Conservation (phyloP, 2,329 filamentous ascomycete genomes). For the Septoria petroselini region DNA sequence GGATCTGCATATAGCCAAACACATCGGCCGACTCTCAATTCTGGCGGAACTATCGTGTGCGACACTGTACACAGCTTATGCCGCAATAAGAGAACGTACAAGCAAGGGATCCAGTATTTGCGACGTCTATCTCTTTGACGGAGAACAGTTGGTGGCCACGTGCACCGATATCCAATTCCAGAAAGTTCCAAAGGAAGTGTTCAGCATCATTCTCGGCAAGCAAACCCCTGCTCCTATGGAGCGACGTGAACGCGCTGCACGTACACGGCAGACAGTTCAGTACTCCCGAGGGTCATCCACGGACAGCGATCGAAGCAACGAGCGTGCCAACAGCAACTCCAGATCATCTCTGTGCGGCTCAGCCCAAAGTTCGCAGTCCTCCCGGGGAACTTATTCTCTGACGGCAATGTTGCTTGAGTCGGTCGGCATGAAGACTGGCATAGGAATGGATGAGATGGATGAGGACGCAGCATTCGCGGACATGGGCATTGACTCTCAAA, state of each 20-base stretch:
- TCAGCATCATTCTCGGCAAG: no score
- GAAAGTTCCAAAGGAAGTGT: no score
- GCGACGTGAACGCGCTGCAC: no score
- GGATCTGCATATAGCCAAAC: neutral
- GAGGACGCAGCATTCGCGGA: constrained; percentile 1
- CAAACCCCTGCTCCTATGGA: no score
- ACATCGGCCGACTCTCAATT: neutral
- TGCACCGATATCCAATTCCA: no score
- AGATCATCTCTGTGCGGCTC: no score
- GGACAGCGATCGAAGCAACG: neutral
- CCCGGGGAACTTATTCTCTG: neutral
- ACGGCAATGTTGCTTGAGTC: constrained; percentile 1
- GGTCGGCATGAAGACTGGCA: constrained; percentile 6
- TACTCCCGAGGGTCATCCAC: no score
- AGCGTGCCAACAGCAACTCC: neutral
- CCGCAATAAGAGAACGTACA: neutral
- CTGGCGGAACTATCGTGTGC: neutral
- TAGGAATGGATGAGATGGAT: neutral
- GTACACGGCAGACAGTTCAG: no score
- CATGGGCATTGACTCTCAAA: constrained; percentile 15
- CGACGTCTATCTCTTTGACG: no score
- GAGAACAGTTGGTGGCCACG: no score
- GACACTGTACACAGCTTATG: neutral
- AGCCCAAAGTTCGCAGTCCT: neutral
- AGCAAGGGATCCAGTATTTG: no score